phyloP scores from a whole-genome alignment of 768 basidiomycete species.

The Leccinum subgranulosum region DNA sequence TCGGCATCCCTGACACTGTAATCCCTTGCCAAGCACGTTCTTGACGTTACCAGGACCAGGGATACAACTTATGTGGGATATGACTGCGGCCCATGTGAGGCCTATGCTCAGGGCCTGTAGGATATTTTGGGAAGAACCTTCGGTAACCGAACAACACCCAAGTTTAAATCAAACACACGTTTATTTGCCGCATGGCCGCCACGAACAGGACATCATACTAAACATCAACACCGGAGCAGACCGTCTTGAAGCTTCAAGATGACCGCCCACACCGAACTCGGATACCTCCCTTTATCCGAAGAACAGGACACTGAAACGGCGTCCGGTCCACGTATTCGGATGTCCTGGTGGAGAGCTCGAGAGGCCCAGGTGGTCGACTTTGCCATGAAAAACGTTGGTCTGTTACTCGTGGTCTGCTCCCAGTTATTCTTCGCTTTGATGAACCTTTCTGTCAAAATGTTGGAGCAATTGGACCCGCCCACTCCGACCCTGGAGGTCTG shows the following conservation, averaged over 20 bases:
- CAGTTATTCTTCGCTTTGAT: slow-evolving; percentile 62
- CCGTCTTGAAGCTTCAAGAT: not conserved
- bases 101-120: not conserved
- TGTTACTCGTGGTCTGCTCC: slow-evolving; percentile 54
- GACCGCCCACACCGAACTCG: not conserved
- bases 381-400: slow-evolving; percentile 46
- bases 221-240: not conserved
- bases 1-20: no score
- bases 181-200: not conserved
- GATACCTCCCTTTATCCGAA: slow-evolving; percentile 1
- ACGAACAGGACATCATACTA: not conserved
- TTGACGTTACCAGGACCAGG: no score
- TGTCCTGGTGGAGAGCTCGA: not conserved
- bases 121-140: not conserved
- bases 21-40: no score
- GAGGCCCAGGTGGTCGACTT: not conserved
- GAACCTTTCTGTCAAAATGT: slow-evolving; percentile 60
- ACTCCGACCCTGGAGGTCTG: slow-evolving; percentile 56
- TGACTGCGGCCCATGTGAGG: not conserved
- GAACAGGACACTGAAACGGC: not conserved
- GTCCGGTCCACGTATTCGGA: not conserved
- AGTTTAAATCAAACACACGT: not conserved
- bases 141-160: not conserved
- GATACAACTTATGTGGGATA: no score
- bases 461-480: slow-evolving; percentile 56